Evolutionary conservation across 345 rosid genomes (phyloP).

Genomic region (Eucalyptus dawsonii): DNA sequence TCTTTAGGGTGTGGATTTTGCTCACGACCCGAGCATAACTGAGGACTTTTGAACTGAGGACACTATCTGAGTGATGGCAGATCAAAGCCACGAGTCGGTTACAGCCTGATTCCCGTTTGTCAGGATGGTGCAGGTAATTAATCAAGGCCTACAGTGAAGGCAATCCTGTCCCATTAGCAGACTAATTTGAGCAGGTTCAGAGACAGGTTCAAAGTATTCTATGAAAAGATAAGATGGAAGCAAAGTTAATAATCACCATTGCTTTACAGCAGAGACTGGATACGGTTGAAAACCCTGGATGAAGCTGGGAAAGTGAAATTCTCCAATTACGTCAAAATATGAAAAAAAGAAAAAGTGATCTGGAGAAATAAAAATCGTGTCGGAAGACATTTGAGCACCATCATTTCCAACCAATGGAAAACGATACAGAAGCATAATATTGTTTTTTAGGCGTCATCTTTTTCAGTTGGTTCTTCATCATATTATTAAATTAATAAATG

Average conservation of each 20-base stretch:
- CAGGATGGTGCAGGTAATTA: neutral
- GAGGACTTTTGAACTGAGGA: neutral
- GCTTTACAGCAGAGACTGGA: constrained; percentile 61
- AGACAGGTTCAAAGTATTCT: neutral
- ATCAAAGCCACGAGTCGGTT: neutral
- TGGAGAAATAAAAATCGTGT: no score
- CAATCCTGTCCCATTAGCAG: neutral
- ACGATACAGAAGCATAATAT: no score
- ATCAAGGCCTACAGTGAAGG: neutral
- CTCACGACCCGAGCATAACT: neutral
- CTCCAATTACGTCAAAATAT: neutral
- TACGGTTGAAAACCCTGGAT: constrained; percentile 53
- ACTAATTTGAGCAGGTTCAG: neutral
- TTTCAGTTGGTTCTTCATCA: fast-evolving
- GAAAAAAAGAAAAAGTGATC: no score
- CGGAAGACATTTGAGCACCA: no score
- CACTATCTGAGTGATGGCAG: neutral
- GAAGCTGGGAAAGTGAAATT: constrained; percentile 66
- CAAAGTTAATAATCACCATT: neutral
- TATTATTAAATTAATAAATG: no score
- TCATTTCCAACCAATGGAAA: no score
- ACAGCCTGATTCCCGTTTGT: neutral
- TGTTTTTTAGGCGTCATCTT: no score
- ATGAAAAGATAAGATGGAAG: neutral
- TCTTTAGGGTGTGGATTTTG: neutral